phyloP scores from a whole-genome alignment of 371 early-diverging fungal genomes.

The Nematocida parisii region DNA sequence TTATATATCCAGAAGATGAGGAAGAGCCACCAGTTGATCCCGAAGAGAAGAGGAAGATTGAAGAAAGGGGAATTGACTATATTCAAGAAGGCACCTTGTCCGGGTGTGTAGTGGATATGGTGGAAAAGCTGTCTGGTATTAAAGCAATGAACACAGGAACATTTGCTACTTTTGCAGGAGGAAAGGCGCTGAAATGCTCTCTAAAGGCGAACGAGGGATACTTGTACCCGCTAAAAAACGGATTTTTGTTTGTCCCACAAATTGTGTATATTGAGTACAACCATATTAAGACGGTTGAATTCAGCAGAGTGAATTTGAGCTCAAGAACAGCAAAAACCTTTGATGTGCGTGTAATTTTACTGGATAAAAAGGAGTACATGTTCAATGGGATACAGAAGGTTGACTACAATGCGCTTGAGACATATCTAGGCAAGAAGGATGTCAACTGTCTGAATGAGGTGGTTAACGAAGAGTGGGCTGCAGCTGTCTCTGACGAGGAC shows the following conservation, averaged over 20 bases:
- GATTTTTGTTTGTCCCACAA: slow-evolving; percentile 87
- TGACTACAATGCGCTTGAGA: slow-evolving; percentile 66
- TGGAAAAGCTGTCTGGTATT: slow-evolving; percentile 78
- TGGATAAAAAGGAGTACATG: slow-evolving; percentile 58
- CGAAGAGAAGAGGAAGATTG: slow-evolving; percentile 46
- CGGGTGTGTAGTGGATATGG: slow-evolving; percentile 82
- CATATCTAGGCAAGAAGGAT: slow-evolving; percentile 63
- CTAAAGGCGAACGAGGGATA: slow-evolving; percentile 93
- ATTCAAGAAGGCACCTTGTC: slow-evolving; percentile 81
- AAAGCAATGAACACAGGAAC: slow-evolving; percentile 75
- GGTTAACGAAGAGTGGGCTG: slow-evolving; percentile 58
- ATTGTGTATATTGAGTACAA: slow-evolving; percentile 78
- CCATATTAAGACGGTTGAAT: slow-evolving; percentile 82
- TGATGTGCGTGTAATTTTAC: slow-evolving; percentile 66
- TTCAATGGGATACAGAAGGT: slow-evolving; percentile 68
- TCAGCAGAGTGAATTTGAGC: slow-evolving; percentile 71
- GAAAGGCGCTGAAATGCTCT: slow-evolving; percentile 85
- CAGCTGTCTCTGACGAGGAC: slow-evolving; percentile 53
- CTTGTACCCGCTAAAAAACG: slow-evolving; percentile 85
- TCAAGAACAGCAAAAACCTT: slow-evolving; percentile 68
- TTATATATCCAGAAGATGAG: slow-evolving; percentile 45
- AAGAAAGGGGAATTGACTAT: slow-evolving; percentile 76
- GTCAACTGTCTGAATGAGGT: slow-evolving; percentile 67
- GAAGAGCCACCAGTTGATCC: slow-evolving; percentile 67
- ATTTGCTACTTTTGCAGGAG: slow-evolving; percentile 63